Base-by-base conservation (phyloP, 2,329 filamentous ascomycete genomes). In the Colletotrichum orchidophilum region DNA sequence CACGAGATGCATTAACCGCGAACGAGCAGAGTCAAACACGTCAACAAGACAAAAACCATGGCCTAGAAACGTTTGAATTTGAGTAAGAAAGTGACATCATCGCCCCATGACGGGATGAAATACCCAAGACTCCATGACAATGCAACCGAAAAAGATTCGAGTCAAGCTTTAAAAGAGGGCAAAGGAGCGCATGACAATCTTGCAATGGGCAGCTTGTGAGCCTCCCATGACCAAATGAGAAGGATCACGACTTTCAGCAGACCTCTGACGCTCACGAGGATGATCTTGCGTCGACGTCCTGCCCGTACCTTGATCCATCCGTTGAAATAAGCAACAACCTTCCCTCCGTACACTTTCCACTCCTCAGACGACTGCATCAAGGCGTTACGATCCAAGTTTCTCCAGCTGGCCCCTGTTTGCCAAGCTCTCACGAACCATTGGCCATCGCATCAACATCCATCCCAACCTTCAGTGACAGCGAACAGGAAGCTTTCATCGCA, bases 41-140 rank as follows among this genome's bases (percentile, higher is more conserved):
- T n/a, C n/a, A n/a, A n/a, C n/a, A n/a, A n/a, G n/a, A n/a, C n/a
- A n/a, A n/a, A n/a, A n/a, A n/a, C n/a, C n/a, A n/a, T n/a, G n/a
- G n/a, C n/a, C n/a, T n/a, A n/a, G 18, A 18, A 18, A 49, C 42
- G 12, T 49, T 5, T n/a, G 42, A 9, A 49, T 49, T 49, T 18
- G 42, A n/a, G 18, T 26, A 27, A 27, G 13, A 9, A 12, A 8
- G 26, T 54, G 50, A 42, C 24, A 9, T 18, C 13, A n/a, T 29
- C 5, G n/a, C 11, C 27, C 11, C 12, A 9, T 24, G 24, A 33
- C 7, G 42, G 27, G 31, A 31, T 9, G 12, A 15, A 52, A 24
- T 39, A 27, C 60, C 46, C 29, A 42, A 39, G 31, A 63, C 60
- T 63, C 60, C 60, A 11, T 63, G 60, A 54, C 31, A 53, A 63